Conservation (phyloP, 2,329 filamentous ascomycete genomes). For the Fusarium pseudograminearum region DNA sequence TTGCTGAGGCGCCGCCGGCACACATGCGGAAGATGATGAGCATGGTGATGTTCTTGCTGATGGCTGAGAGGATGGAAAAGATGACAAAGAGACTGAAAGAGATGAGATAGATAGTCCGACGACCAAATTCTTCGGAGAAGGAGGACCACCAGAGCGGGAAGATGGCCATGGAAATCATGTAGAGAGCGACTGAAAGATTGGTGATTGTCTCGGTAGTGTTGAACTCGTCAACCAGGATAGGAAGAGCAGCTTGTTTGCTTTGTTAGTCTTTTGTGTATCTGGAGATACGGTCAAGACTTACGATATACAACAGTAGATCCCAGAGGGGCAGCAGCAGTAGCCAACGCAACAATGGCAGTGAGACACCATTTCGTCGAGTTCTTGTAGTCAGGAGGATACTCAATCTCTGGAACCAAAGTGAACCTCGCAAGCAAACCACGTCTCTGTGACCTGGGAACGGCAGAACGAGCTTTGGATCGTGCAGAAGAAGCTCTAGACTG, state of each 20-base stretch:
- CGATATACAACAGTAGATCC: slow-evolving; percentile 88
- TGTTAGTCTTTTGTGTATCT: slow-evolving; percentile 10
- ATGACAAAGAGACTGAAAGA: slow-evolving; percentile 80
- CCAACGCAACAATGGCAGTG: slow-evolving; percentile 80
- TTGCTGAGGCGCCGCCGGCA: slow-evolving; percentile 80
- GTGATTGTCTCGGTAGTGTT: slow-evolving; percentile 72
- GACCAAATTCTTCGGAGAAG: slow-evolving; percentile 79
- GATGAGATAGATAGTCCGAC: slow-evolving; percentile 81
- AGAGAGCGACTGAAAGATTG: slow-evolving; percentile 82
- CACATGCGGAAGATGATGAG: slow-evolving; percentile 81
- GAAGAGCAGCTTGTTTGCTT: slow-evolving; percentile 70
- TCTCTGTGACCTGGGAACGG: slow-evolving; percentile 63
- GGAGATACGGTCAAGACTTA: slow-evolving; percentile 57
- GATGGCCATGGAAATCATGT: slow-evolving; percentile 86
- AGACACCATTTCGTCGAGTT: slow-evolving; percentile 85
- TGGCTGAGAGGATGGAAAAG: slow-evolving; percentile 76
- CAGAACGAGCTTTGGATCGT: slow-evolving; percentile 52
- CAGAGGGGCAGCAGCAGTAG: slow-evolving; percentile 82
- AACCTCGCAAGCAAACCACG: slow-evolving; percentile 80
- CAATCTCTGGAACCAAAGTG: slow-evolving; percentile 81
- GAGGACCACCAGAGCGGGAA: slow-evolving; percentile 90
- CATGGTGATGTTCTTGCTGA: slow-evolving; percentile 78
- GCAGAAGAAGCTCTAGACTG: slow-evolving; percentile 55
- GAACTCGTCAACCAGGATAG: slow-evolving; percentile 72
- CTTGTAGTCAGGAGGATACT: slow-evolving; percentile 78